A percentile compares a stretch with the other conserved stretches of the same genome.
Conservation (phyloP, 1,139 yeast genomes). For the Nematodospora anomalae region DNA sequence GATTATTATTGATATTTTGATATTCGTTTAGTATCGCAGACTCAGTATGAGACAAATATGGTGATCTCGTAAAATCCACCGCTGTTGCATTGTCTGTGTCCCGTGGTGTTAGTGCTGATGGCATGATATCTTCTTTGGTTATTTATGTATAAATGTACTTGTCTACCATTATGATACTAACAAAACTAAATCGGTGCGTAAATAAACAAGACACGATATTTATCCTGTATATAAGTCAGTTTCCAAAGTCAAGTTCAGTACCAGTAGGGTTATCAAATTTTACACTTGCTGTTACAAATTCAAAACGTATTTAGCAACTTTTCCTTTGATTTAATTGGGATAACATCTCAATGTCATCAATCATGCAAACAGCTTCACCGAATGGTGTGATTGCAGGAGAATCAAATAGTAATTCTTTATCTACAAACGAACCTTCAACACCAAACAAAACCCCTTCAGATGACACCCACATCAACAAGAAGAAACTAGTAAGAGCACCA, state of each 20-base stretch:
- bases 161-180: too few species aligned
- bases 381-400: slow-evolving; percentile 3
- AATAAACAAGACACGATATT: too few species aligned
- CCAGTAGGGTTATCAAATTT: background rate
- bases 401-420: background rate
- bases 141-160: slow-evolving; percentile 2
- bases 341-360: slow-evolving; percentile 3
- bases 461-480: slow-evolving; percentile 20
- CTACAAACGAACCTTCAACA: slow-evolving; percentile 1
- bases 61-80: slow-evolving; percentile 30
- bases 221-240: slow-evolving; percentile 3
- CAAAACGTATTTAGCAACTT: too few species aligned
- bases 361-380: slow-evolving; percentile 4
- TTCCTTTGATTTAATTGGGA: too few species aligned
- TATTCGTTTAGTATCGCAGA: slow-evolving; percentile 8
- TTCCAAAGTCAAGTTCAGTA: too few species aligned
- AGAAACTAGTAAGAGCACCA: slow-evolving; percentile 41
- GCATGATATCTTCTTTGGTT: background rate
- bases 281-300: too few species aligned
- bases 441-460: slow-evolving; percentile 8
- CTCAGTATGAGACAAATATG: slow-evolving; percentile 21
- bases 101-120: background rate
- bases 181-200: too few species aligned
- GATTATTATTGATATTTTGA: slow-evolving; percentile 8
- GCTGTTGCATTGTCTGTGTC: slow-evolving; percentile 4